Conservation (phyloP, 1,139 yeast species). For the Dujonia santamariae region DNA sequence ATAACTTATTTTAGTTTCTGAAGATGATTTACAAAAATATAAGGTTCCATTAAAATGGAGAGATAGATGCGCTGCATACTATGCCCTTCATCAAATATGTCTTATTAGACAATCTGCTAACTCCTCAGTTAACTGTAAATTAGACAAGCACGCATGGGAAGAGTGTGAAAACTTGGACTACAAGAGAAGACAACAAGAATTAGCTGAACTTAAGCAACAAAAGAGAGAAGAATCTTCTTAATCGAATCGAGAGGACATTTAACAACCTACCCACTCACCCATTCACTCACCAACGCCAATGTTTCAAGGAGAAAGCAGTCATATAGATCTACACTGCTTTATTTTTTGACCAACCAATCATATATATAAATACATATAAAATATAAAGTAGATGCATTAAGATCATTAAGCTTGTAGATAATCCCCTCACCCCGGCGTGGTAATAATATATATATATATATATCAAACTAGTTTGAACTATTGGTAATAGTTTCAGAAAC, state of each 20-base stretch:
- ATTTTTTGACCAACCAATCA: too few relatives aligned
- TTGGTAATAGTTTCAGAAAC: too few relatives aligned
- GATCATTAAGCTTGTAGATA: too few relatives aligned
- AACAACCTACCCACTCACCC: neutral
- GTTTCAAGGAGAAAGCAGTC: too few relatives aligned
- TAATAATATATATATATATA: too few relatives aligned
- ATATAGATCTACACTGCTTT: too few relatives aligned
- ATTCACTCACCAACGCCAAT: too few relatives aligned
- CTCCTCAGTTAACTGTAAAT: constrained; percentile 58
- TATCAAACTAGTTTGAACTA: too few relatives aligned
- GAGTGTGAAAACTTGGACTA: constrained; percentile 83
- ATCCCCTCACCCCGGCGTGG: too few relatives aligned
- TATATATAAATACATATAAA: too few relatives aligned
- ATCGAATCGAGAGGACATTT: too few relatives aligned
- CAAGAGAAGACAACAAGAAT: constrained; percentile 75
- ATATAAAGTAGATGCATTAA: too few relatives aligned
- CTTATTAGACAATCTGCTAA: constrained; percentile 47
- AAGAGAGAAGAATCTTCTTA: constrained; percentile 21
- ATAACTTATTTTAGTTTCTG: constrained; percentile 53
- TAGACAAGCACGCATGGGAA: constrained; percentile 82
- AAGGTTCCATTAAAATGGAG: constrained; percentile 80
- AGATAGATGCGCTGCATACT: constrained; percentile 80
- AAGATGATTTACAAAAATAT: constrained; percentile 80
- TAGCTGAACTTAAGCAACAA: constrained; percentile 53
- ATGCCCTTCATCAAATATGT: constrained; percentile 55